Conservation (phyloP, 768 basidiomycete species). For the Mycena filopes region DNA sequence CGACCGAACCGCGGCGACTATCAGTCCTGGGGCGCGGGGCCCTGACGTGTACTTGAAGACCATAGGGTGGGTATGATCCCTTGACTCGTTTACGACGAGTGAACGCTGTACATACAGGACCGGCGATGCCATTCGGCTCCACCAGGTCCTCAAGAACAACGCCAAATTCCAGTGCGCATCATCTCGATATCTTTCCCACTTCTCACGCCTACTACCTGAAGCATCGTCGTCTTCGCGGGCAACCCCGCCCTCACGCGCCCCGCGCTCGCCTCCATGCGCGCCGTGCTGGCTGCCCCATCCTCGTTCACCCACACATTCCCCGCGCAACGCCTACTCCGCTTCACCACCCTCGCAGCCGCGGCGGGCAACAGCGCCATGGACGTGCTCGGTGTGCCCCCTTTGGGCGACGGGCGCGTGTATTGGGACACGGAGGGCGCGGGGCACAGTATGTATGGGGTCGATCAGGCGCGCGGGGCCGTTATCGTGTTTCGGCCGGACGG, state of each 20-base stretch:
- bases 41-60: conserved; percentile 33
- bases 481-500: conserved; percentile 35
- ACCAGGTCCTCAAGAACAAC: conserved; percentile 34
- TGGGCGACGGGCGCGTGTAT: conserved; percentile 26
- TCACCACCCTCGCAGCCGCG: conserved; percentile 29
- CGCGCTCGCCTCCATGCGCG: conserved; percentile 9
- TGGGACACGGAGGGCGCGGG: conserved; percentile 33
- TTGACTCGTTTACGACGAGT: not conserved
- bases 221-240: conserved; percentile 35
- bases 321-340: conserved; percentile 27
- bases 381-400: conserved; percentile 24
- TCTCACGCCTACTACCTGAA: not conserved
- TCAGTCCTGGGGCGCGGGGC: conserved; percentile 31
- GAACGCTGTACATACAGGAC: conserved; percentile 15
- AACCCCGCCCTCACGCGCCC: conserved; percentile 26
- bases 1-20: conserved; percentile 31
- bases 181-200: not conserved
- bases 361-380: conserved; percentile 28
- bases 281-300: conserved; percentile 11
- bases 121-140: conserved; percentile 32
- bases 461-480: conserved; percentile 30
- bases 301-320: conserved; percentile 22
- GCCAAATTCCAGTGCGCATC: conserved; percentile 33
- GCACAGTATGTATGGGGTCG: conserved; percentile 35
- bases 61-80: conserved; percentile 20